Evolutionary conservation across 208 protist species (phyloP).

Genomic region (Porcisia deanei): DNA sequence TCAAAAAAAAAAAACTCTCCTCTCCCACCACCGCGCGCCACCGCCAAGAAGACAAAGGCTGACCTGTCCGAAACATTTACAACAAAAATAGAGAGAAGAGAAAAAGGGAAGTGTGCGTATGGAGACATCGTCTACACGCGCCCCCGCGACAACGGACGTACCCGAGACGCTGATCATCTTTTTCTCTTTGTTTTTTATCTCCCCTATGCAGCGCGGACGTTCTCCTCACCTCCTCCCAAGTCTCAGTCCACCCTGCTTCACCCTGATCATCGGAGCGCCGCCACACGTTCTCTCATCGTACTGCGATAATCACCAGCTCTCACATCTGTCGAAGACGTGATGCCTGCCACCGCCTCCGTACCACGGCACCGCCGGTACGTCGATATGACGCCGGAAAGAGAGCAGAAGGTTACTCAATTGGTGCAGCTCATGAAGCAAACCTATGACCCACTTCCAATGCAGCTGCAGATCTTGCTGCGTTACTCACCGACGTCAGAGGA

Average conservation of each 20-base stretch:
- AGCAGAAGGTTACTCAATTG: slow-evolving; percentile 56
- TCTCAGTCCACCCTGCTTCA: background rate
- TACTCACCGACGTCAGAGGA: slow-evolving; percentile 14
- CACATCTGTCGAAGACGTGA: background rate
- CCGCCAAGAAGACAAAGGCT: background rate
- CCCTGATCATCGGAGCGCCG: background rate
- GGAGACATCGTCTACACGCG: background rate
- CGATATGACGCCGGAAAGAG: slow-evolving; percentile 38
- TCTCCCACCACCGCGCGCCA: background rate
- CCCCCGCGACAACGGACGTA: background rate
- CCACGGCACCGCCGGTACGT: slow-evolving; percentile 30
- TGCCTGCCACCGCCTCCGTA: slow-evolving; percentile 1
- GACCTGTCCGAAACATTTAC: background rate
- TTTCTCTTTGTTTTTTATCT: background rate
- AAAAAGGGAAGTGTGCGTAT: background rate
- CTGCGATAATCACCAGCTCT: background rate
- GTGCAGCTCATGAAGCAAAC: slow-evolving; percentile 28
- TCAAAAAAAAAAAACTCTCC: too few species aligned
- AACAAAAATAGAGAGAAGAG: background rate
- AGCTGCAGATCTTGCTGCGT: slow-evolving; percentile 18
- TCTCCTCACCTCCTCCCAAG: background rate
- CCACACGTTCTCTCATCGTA: too few species aligned
- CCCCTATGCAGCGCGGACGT: too few species aligned
- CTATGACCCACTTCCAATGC: slow-evolving; percentile 30
- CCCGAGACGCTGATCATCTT: background rate